Evolutionary conservation across 2,329 filamentous ascomycete species (phyloP).

Genomic region (Sarocladium oryzae): DNA sequence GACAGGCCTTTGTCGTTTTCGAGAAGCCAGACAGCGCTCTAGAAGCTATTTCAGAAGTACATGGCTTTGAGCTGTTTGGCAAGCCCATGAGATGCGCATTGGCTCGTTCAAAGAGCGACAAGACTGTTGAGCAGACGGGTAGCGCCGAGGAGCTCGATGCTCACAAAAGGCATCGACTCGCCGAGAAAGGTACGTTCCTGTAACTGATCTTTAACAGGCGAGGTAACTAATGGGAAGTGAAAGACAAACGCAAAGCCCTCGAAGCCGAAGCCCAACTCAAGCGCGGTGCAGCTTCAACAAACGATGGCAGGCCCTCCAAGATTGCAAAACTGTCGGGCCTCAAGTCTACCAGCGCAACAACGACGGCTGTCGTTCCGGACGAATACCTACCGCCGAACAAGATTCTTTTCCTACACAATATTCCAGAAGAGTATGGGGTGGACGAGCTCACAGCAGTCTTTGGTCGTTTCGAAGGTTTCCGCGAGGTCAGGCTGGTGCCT

Average conservation of each 20-base stretch:
- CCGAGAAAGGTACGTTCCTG: conserved; percentile 72
- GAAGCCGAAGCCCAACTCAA: conserved; percentile 76
- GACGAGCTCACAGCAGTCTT: conserved; percentile 77
- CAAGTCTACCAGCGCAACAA: conserved; percentile 65
- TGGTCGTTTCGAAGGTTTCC: conserved; percentile 85
- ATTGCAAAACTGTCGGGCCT: conserved; percentile 54
- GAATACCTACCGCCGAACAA: conserved; percentile 98
- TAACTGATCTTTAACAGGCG: too few relatives aligned
- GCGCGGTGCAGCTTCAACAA: conserved; percentile 42
- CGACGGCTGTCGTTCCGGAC: conserved; percentile 77
- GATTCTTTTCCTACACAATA: conserved; percentile 87
- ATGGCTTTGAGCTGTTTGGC: conserved; percentile 88
- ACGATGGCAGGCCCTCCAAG: conserved; percentile 57
- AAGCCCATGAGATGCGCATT: conserved; percentile 83
- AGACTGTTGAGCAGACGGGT: conserved; percentile 70
- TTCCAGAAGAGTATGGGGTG: conserved; percentile 80
- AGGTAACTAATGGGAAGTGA: not conserved
- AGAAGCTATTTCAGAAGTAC: conserved; percentile 78
- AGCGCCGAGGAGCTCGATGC: conserved; percentile 74
- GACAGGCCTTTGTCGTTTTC: conserved; percentile 93
- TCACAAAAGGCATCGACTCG: conserved; percentile 77
- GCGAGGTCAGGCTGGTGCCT: conserved; percentile 84
- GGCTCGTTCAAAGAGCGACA: conserved; percentile 80
- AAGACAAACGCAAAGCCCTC: conserved; percentile 71
- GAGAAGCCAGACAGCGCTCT: conserved; percentile 72